Evolutionary conservation across 257 asterid species (phyloP).

Genomic region (Lithospermum erythrorhizon): DNA sequence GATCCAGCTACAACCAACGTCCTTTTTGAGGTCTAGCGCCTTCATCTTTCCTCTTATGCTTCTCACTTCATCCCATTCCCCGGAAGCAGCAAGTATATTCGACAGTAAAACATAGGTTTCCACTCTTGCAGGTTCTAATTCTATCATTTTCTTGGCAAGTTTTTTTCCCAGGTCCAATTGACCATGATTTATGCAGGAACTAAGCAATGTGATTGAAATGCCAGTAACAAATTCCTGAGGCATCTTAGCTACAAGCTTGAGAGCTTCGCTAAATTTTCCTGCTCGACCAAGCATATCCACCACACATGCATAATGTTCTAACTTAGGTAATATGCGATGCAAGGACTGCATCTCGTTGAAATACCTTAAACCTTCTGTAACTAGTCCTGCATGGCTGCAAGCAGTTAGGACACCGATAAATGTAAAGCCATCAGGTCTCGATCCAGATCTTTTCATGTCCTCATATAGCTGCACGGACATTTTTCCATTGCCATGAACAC

Average conservation of each 20-base stretch:
- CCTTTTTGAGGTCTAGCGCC: constrained; percentile 15
- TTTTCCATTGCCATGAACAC: constrained; percentile 26
- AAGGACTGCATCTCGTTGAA: constrained; percentile 18
- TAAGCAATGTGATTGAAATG: constrained; percentile 26
- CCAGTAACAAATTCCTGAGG: constrained; percentile 22
- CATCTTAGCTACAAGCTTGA: constrained; percentile 15
- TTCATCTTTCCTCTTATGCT: constrained; percentile 19
- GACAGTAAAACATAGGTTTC: constrained; percentile 26
- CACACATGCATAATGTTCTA: constrained; percentile 26
- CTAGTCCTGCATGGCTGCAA: constrained; percentile 24
- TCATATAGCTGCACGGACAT: constrained; percentile 15
- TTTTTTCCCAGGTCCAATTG: constrained; percentile 17
- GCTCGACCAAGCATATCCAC: constrained; percentile 31
- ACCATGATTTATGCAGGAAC: constrained; percentile 14
- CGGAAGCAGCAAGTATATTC: constrained; percentile 19
- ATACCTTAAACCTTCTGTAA: constrained; percentile 20
- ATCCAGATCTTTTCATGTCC: constrained; percentile 13
- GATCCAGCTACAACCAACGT: constrained; percentile 25
- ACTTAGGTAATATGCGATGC: constrained; percentile 17
- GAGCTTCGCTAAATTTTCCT: constrained; percentile 22
- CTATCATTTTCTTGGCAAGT: constrained; percentile 19
- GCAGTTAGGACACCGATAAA: constrained; percentile 19
- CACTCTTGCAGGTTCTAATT: constrained; percentile 15
- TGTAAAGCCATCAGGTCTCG: constrained; percentile 18
- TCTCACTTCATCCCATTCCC: constrained; percentile 23